A percentile compares a stretch with the other conserved stretches of the same genome.
These are phyloP conservation scores for Lactarius indigo DNA, from an alignment of 768 basidiomycete species.

Conservation along the genomic window DNA sequence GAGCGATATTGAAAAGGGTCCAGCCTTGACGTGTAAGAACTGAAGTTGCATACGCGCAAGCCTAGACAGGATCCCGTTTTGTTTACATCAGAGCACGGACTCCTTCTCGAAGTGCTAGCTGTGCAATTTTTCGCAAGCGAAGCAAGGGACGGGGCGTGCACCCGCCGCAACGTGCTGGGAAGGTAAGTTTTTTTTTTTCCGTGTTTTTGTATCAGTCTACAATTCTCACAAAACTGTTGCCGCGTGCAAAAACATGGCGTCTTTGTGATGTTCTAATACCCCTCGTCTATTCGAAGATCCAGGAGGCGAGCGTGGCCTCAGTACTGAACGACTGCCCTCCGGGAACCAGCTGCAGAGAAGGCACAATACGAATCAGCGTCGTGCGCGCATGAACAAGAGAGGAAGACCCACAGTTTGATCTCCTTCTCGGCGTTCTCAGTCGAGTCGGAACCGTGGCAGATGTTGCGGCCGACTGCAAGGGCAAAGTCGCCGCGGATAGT, in stretches of 20 bases:
- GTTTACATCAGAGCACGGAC: not conserved
- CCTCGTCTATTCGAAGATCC: slow-evolving; percentile 73
- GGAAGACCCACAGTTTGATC: slow-evolving; percentile 72
- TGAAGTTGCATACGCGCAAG: not conserved
- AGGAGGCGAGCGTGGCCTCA: slow-evolving; percentile 55
- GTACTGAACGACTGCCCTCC: slow-evolving; percentile 75
- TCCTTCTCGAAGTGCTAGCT: not conserved
- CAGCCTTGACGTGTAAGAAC: not conserved
- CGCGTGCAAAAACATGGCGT: not conserved
- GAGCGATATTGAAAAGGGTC: not conserved
- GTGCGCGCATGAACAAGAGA: not conserved
- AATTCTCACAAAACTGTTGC: not conserved
- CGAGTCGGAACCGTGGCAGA: slow-evolving; percentile 88
- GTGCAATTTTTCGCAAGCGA: not conserved
- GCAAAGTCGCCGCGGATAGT: slow-evolving; percentile 96
- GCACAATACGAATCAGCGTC: slow-evolving; percentile 22
- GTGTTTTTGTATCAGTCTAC: slow-evolving; percentile 7
- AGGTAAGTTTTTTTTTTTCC: not conserved
- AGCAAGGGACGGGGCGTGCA: not conserved
- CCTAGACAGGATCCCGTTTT: not conserved
- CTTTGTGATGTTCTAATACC: not conserved
- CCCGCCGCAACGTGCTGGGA: not conserved
- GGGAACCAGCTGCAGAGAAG: slow-evolving; percentile 76
- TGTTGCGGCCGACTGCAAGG: slow-evolving; percentile 92
- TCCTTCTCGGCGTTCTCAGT: slow-evolving; percentile 92